phyloP scores from a whole-genome alignment of 2,329 filamentous ascomycete genomes.

The Colletotrichum sp. region DNA sequence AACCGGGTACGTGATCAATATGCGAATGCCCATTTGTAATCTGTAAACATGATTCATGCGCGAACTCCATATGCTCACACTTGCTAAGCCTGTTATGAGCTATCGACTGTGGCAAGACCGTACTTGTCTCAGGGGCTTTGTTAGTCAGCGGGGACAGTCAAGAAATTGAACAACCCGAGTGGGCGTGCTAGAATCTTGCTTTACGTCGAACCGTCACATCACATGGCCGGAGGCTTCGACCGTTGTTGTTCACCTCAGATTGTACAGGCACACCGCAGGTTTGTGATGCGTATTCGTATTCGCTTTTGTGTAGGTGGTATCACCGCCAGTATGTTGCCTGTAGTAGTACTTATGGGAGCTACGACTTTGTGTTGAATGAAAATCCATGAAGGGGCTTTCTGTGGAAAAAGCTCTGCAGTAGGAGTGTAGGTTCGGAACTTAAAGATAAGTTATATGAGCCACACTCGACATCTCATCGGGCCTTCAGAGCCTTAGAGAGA shows the following conservation, averaged over 20 bases:
- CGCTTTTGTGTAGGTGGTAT: background rate
- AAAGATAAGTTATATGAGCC: background rate
- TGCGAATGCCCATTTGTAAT: background rate
- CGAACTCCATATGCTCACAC: background rate
- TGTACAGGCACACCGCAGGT: background rate
- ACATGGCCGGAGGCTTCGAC: background rate
- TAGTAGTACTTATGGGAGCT: background rate
- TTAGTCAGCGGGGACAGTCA: background rate
- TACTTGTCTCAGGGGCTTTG: background rate
- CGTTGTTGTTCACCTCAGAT: background rate
- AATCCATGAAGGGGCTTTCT: background rate
- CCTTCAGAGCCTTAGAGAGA: slow-evolving; percentile 52
- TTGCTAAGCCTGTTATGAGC: background rate
- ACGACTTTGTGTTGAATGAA: background rate
- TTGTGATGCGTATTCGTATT: background rate
- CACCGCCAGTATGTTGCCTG: background rate
- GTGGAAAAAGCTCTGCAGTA: background rate
- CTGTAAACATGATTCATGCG: background rate
- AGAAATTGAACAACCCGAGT: background rate
- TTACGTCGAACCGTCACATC: background rate
- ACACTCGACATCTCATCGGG: background rate
- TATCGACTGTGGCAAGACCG: background rate
- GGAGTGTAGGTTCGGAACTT: background rate
- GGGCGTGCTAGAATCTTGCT: background rate
- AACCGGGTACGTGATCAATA: background rate